Base-by-base conservation (phyloP, 345 rosid genomes). In the Gossypium bickii region DNA sequence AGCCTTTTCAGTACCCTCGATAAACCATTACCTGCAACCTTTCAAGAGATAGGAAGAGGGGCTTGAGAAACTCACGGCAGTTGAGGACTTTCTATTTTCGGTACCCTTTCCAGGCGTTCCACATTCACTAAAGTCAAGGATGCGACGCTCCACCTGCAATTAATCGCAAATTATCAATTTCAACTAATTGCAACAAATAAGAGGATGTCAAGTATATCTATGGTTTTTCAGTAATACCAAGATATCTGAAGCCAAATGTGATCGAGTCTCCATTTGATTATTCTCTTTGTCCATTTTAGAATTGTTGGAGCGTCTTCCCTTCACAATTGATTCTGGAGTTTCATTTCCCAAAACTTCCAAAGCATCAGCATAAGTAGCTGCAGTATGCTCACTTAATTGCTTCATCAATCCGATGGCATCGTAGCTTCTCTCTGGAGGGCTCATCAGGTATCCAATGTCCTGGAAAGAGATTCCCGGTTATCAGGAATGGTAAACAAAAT, bases 381-480 rank as follows among this genome's bases (percentile, higher is more conserved):
- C 98, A 49, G 90, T 87, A 70, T 89, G 97, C 86, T 90, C 99
- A 22, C 92, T 88, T 69, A 93, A 81, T 78, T 96, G 94, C 80
- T 90, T 93, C 94, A 93, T 89, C 80, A 96, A 79, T 73, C 97
- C 89, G 67, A 96, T 77, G 79, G 97, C 97, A 76, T 96, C 99
- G 69, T 92, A 96, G 82, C 97, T 90, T 82, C 84, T 85, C 27
- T 90, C 97, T 8, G 84, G 95, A 6, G 99, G 99, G 85, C 97
- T 95, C 93, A 91, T 83, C 59, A 91, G 86, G 78, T 84, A 91
- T n/a, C 94, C 97, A 11, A 93, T 93, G 81, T 92, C 97, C 99
- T 96, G 88, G 43, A 69, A 81, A 77, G 13, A 77, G 20, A 48
- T 53, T 20, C 48, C 41, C 25, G n/a, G 38, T 22, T 12, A 38